These are phyloP conservation scores for Pythium volutum DNA, from an alignment of 352 stramenopile species.

Conservation along the genomic window DNA sequence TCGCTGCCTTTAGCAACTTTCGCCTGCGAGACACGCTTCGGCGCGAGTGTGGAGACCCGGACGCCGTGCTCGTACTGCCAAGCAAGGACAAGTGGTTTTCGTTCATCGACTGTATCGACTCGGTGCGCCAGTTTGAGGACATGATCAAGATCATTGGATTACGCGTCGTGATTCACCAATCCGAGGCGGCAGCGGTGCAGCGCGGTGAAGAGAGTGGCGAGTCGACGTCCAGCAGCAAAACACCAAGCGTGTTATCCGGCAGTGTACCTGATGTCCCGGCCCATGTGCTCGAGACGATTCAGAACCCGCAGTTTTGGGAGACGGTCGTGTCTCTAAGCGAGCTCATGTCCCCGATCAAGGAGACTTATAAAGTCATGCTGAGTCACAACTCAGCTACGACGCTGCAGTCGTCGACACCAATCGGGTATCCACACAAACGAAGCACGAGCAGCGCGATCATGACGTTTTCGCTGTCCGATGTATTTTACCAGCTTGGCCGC, in stretches of 20 bases:
- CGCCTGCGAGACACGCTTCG: conserved; percentile 52
- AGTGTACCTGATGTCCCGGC: conserved; percentile 9
- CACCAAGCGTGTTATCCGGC: conserved; percentile 29
- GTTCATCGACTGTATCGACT: conserved; percentile 80
- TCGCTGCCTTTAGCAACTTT: conserved; percentile 59
- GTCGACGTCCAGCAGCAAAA: conserved; percentile 24
- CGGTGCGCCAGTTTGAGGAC: conserved; percentile 74
- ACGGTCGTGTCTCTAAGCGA: conserved; percentile 70
- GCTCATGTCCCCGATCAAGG: conserved; percentile 76
- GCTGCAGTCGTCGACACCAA: neutral
- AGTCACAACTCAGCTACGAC: conserved; percentile 19
- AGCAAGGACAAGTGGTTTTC: conserved; percentile 57
- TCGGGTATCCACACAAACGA: neutral
- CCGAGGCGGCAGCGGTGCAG: conserved; percentile 7
- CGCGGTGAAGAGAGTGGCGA: conserved; percentile 4
- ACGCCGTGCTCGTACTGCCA: conserved; percentile 49
- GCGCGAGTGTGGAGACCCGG: conserved; percentile 62
- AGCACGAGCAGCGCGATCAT: conserved; percentile 18
- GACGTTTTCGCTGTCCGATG: conserved; percentile 58
- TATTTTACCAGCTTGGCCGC: conserved; percentile 76
- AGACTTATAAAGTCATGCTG: conserved; percentile 65
- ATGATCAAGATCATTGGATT: conserved; percentile 82
- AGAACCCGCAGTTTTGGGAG: conserved; percentile 71
- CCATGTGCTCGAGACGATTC: conserved; percentile 49
- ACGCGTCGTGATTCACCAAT: conserved; percentile 20